These are phyloP conservation scores for Lactarius hatsudake DNA, from an alignment of 768 basidiomycete genomes.

Conservation along the genomic window DNA sequence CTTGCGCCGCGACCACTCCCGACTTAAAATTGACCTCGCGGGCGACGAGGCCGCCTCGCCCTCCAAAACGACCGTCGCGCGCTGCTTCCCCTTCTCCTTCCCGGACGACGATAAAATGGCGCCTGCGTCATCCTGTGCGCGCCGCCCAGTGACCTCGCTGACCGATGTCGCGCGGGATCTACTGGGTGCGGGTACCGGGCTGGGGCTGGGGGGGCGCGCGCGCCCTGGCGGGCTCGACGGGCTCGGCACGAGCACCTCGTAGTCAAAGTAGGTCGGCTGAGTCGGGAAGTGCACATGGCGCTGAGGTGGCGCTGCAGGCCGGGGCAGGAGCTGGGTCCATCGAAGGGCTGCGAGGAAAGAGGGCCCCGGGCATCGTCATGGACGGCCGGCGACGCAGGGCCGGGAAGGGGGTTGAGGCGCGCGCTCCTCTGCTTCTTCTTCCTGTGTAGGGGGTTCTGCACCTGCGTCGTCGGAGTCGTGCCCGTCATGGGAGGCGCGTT, in stretches of 20 bases:
- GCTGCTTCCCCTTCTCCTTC: constrained; percentile 35
- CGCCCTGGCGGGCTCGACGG: constrained; percentile 20
- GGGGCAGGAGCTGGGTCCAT: constrained; percentile 41
- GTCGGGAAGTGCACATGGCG: constrained; percentile 44
- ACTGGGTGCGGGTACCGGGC: not conserved
- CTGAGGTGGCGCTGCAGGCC: constrained; percentile 15
- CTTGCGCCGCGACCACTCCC: not conserved
- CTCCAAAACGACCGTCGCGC: constrained; percentile 4
- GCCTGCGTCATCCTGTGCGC: not conserved
- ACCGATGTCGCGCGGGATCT: constrained; percentile 11
- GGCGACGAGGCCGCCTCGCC: constrained; percentile 2
- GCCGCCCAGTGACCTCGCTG: not conserved
- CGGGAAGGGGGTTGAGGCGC: constrained; percentile 36
- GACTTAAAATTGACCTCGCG: not conserved
- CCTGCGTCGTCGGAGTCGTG: not conserved
- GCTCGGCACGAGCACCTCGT: constrained; percentile 10
- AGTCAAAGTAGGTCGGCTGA: constrained; percentile 13
- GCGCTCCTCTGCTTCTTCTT: constrained; percentile 25
- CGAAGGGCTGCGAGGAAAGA: constrained; percentile 71
- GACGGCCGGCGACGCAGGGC: constrained; percentile 43
- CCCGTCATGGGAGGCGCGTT: not conserved
- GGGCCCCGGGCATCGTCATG: constrained; percentile 73
- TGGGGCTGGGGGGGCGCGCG: not conserved
- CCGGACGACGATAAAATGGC: constrained; percentile 7
- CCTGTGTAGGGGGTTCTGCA: constrained; percentile 29